Base-by-base conservation (phyloP, 2,329 filamentous ascomycete species). In the Diaporthe ampelina region DNA sequence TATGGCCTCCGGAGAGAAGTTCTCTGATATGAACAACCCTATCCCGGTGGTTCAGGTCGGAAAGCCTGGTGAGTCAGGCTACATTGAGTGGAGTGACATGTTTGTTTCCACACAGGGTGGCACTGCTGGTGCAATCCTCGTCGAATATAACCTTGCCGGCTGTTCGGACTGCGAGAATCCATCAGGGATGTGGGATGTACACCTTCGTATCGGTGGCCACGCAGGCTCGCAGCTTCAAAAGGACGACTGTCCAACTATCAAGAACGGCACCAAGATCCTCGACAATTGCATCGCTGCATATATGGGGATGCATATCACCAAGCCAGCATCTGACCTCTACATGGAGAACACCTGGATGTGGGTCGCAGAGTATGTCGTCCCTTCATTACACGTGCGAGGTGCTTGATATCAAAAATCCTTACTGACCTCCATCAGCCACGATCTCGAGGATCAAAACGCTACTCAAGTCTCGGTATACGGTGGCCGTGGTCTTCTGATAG, bases 161-260 rank as follows among this genome's bases (percentile, higher is more conserved):
- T 76, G 76, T 19, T 73, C 61, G 5, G 76, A 73, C 26, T 75
- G 63, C 7, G 43, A 45, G 29, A 79, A 79, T 35, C 87, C 87
- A 3, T 85, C 85, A 3, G 91, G 89, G 19, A 87, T 93, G 81
- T 95, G 93, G 94, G 94, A 95, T 78, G 90, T 93, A 19, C 94
- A 95, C 83, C 89, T 93, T 79, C 91, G 94, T 78, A 88, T 96
- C 67, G 94, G 93, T 77, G 94, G 94, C 19, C 91, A 91, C 75
- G 88, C 89, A 5, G 93, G 93, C 54, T 94, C 93, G 7, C 83
- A 92, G 48, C 88, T 95, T 37, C 91, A 94, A 80, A 88, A 90
- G 43, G 87, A 91, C 74, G 90, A 90, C 71, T 97, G 94, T 81
- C 83, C 87, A 75, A 94, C 93, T n/a, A 5, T 43, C 40, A n/a